Evolutionary conservation across 257 asterid species (phyloP).

Genomic region (Capsicum rhomboideum): DNA sequence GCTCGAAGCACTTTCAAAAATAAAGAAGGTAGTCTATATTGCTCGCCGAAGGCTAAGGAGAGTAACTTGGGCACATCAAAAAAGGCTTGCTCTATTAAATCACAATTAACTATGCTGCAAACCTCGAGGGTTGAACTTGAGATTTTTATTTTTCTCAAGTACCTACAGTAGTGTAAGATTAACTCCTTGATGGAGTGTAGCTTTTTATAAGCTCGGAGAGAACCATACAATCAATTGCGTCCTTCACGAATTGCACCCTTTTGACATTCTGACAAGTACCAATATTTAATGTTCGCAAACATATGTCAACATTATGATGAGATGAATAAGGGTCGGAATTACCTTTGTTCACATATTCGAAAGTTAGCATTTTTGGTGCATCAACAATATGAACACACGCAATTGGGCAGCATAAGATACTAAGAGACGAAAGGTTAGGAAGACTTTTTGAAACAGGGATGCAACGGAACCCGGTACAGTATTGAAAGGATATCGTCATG

Average conservation of each 20-base stretch:
- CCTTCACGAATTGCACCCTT: neutral
- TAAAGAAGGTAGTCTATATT: neutral
- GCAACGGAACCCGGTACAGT: neutral
- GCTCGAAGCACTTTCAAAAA: neutral
- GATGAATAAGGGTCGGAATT: neutral
- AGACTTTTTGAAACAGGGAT: neutral
- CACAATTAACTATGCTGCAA: neutral
- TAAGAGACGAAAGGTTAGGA: neutral
- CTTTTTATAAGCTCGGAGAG: neutral
- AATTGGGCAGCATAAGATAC: neutral
- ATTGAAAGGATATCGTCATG: neutral
- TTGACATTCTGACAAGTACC: neutral
- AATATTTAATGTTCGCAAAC: neutral
- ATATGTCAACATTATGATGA: neutral
- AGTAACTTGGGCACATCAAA: neutral
- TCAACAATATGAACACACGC: neutral
- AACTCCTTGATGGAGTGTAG: neutral
- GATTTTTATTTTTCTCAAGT: neutral
- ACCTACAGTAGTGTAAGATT: neutral
- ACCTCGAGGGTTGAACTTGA: neutral
- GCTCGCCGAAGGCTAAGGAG: neutral
- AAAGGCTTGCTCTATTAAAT: neutral
- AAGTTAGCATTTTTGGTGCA: neutral
- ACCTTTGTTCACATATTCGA: neutral
- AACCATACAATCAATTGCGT: neutral